Conservation (phyloP, 1,284 basidiomycete species). For the Exobasidium rhododendri region DNA sequence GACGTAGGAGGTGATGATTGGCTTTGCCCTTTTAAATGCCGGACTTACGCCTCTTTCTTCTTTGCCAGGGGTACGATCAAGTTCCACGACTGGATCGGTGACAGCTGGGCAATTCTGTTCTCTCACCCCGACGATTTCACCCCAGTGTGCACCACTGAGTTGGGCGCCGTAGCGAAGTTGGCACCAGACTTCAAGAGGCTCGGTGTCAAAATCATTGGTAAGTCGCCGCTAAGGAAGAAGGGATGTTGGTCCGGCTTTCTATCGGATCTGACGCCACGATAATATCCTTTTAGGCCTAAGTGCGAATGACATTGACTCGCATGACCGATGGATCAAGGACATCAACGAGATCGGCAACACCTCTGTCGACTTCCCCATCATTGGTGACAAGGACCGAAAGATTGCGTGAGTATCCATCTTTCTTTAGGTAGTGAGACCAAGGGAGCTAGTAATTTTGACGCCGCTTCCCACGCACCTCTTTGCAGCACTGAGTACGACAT, state of each 20-base stretch:
- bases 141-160: slow-evolving; percentile 72
- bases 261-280: slow-evolving; percentile 66
- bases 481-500: slow-evolving; percentile 76
- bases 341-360: slow-evolving; percentile 71
- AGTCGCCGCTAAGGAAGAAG: too few species aligned
- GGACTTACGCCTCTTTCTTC: slow-evolving; percentile 6
- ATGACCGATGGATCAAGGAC: slow-evolving; percentile 86
- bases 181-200: slow-evolving; percentile 79
- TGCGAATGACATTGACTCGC: slow-evolving; percentile 77
- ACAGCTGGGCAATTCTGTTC: slow-evolving; percentile 70
- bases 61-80: slow-evolving; percentile 49
- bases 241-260: not conserved
- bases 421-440: too few species aligned
- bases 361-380: slow-evolving; percentile 85
- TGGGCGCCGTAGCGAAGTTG: slow-evolving; percentile 87
- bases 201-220: slow-evolving; percentile 71
- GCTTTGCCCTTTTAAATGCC: not conserved
- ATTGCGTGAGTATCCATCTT: too few species aligned
- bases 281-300: too few species aligned
- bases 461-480: slow-evolving; percentile 27
- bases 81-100: slow-evolving; percentile 87
- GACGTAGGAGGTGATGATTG: not conserved
- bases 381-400: slow-evolving; percentile 84
- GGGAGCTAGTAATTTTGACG: slow-evolving; percentile 59
- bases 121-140: slow-evolving; percentile 71